Conservation (phyloP, 2,329 filamentous ascomycete genomes). For the Penicillium glabrum region DNA sequence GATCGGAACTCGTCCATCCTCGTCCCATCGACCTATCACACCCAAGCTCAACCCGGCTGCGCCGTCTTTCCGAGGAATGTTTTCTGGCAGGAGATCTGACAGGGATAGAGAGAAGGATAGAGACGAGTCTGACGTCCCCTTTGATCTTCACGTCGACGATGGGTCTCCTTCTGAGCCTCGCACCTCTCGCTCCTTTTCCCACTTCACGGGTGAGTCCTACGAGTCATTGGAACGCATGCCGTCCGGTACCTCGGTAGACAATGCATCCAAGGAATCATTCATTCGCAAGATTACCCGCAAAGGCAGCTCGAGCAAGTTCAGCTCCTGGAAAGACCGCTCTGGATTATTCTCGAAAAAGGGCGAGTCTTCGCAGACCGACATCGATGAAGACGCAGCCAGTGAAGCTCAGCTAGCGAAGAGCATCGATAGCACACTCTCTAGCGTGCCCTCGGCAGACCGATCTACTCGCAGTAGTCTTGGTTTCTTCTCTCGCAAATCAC, state of each 20-base stretch:
- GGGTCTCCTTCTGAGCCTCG: slow-evolving; percentile 46
- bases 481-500: slow-evolving; percentile 50
- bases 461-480: slow-evolving; percentile 45
- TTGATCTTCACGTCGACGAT: slow-evolving; percentile 37
- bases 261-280: slow-evolving; percentile 48
- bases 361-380: slow-evolving; percentile 44
- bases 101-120: slow-evolving; percentile 42
- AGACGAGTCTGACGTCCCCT: slow-evolving; percentile 33
- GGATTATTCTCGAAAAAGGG: slow-evolving; percentile 49
- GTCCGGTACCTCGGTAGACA: slow-evolving; percentile 44
- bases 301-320: slow-evolving; percentile 52
- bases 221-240: slow-evolving; percentile 50
- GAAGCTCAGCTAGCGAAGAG: slow-evolving; percentile 46
- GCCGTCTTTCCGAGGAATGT: slow-evolving; percentile 77
- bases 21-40: slow-evolving; percentile 56
- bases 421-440: slow-evolving; percentile 42
- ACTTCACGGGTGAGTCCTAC: slow-evolving; percentile 47
- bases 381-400: slow-evolving; percentile 43
- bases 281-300: slow-evolving; percentile 54
- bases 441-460: slow-evolving; percentile 44
- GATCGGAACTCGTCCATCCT: slow-evolving; percentile 76
- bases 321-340: slow-evolving; percentile 52
- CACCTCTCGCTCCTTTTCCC: slow-evolving; percentile 46
- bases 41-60: slow-evolving; percentile 80
- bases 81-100: slow-evolving; percentile 53